Evolutionary conservation across 2,329 filamentous ascomycete genomes (phyloP).

Genomic region (Aureobasidium sp.): DNA sequence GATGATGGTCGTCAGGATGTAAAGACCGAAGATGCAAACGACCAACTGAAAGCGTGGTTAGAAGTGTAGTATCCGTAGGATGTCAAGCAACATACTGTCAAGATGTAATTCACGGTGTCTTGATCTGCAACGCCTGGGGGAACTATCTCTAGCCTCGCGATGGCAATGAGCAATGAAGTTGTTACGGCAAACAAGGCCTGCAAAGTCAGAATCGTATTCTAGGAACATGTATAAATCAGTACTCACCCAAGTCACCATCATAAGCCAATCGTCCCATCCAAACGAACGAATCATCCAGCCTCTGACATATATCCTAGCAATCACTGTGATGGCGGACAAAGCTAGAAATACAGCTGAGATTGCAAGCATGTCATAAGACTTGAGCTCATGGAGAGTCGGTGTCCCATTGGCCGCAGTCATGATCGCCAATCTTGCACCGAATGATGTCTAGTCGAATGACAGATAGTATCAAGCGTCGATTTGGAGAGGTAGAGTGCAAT

Average conservation of each 20-base stretch:
- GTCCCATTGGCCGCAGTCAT: neutral
- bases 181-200: neutral
- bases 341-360: conserved; percentile 22
- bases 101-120: neutral
- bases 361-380: conserved; percentile 7
- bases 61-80: neutral
- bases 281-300: conserved; percentile 30
- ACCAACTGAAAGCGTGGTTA: conserved; percentile 16
- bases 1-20: conserved; percentile 32
- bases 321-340: conserved; percentile 30
- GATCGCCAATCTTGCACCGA: neutral
- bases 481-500: neutral
- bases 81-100: neutral
- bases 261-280: conserved; percentile 36
- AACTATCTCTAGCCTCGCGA: neutral
- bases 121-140: neutral
- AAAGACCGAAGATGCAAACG: conserved; percentile 28
- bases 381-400: neutral
- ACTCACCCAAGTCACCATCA: conserved; percentile 32
- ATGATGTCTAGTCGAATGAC: neutral
- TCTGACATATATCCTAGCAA: conserved; percentile 32
- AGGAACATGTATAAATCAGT: neutral
- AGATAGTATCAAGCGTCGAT: neutral
- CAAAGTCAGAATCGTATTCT: neutral
- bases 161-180: neutral